Evolutionary conservation across 768 basidiomycete genomes (phyloP), one percentile per base, ranked within the genome.

Genomic region (Boletellus ananiceps): DNA sequence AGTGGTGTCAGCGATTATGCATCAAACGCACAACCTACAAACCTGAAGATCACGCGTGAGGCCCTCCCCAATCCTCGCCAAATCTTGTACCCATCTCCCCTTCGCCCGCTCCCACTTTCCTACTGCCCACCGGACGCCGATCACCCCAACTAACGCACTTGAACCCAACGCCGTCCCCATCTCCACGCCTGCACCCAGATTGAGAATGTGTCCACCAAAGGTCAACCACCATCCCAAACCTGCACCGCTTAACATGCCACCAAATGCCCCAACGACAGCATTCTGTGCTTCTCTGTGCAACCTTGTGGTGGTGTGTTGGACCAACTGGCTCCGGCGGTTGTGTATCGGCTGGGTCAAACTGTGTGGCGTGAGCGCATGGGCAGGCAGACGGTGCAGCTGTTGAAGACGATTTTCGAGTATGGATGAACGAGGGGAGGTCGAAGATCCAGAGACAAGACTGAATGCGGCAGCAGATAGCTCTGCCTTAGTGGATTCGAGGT

Each of bases 81-180:
- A 84, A 61, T 88, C 86, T 46, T 77, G 74, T 78, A 78, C 77
- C 86, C 86, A 91, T 51, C 69, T 70, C 48, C 66, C 69, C 63
- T 85, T 84, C 3, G 81, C 80, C 55, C 73, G 78, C 49, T 88
- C 84, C 85, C 86, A 90, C 50, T 71, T 72, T 12, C 79, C 77
- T 5, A 84, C 71, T 2, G 76, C 78, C 82, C 83, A 86, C 36
- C 85, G 70, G 36, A 86, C 51, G 40, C 80, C 76, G 3, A 66
- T 57, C 6, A 76, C 61, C 0, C 75, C 71, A 16, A 74, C 68
- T 11, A 91, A 61, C 47, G 76, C 70, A 12, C 84, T 85, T 0
- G 79, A 64, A 2, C 83, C 85, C 23, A 82, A 60, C 1, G 82
- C 80, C 2, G 83, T 86, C 34, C 72, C 74, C 7, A 76, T 66